A percentile compares a stretch with the other conserved stretches of the same genome.
These are phyloP conservation scores for Flaveria sonorensis DNA, from an alignment of 129 eudicot genomes.

Conservation along the genomic window DNA sequence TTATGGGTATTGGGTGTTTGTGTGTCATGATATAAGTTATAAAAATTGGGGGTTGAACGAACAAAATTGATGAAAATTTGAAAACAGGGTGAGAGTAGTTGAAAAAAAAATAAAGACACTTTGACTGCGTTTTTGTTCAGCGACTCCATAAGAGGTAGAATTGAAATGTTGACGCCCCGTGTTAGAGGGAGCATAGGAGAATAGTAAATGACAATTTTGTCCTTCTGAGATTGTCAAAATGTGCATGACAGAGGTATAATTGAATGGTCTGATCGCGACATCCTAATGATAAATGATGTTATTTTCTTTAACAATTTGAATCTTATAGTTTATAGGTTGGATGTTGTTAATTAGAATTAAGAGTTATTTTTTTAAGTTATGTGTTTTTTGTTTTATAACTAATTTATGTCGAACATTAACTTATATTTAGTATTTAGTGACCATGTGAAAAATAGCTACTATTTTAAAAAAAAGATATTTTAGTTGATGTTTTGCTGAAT, in stretches of 20 bases:
- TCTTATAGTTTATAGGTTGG: too few species aligned
- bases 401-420: too few species aligned
- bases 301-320: too few species aligned
- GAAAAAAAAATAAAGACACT: slow-evolving; percentile 17
- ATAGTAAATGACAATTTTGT: slow-evolving; percentile 3
- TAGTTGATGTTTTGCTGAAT: too few species aligned
- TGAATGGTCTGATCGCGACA: background rate
- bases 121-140: slow-evolving; percentile 44
- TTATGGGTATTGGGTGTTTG: background rate
- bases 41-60: slow-evolving; percentile 18
- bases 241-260: too few species aligned
- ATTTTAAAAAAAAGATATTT: too few species aligned
- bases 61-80: slow-evolving; percentile 13
- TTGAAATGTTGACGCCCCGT: slow-evolving; percentile 1
- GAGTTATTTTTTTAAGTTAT: too few species aligned
- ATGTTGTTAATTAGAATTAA: too few species aligned
- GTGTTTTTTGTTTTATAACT: too few species aligned
- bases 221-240: slow-evolving; percentile 4
- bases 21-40: background rate
- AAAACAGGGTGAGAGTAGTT: slow-evolving; percentile 27
- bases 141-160: slow-evolving; percentile 30
- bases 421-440: too few species aligned
- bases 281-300: background rate
- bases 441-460: too few species aligned
- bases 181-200: background rate